Conservation (phyloP, 768 basidiomycete genomes). For the Termitomyces sp. region DNA sequence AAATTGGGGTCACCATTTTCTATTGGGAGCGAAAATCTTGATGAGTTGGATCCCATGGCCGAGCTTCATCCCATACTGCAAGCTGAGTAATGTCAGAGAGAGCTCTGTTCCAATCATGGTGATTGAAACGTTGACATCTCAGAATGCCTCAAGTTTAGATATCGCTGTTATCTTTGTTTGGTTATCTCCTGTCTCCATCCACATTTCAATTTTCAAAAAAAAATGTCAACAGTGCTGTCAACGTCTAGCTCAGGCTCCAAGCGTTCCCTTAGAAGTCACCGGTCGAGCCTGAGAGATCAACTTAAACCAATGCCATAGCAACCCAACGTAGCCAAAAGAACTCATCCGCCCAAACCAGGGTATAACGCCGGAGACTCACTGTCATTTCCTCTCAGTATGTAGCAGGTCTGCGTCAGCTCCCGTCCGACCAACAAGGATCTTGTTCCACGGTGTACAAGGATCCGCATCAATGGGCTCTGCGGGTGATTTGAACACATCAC, state of each 20-base stretch:
- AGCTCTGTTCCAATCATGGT: slow-evolving; percentile 7
- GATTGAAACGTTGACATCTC: not conserved
- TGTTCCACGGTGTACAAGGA: slow-evolving; percentile 8
- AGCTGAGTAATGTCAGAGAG: slow-evolving; percentile 4
- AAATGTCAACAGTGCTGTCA: slow-evolving; percentile 1
- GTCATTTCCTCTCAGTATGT: not conserved
- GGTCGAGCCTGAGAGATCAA: not conserved
- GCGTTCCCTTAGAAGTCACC: not conserved
- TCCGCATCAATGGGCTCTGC: slow-evolving; percentile 15
- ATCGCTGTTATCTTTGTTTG: slow-evolving; percentile 1
- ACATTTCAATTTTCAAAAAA: not conserved
- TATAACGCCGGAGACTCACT: slow-evolving; percentile 7
- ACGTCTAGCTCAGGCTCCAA: not conserved
- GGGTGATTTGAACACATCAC: slow-evolving; percentile 12
- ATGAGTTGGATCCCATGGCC: slow-evolving; percentile 8
- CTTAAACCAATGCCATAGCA: slow-evolving; percentile 1
- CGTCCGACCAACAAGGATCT: slow-evolving; percentile 24
- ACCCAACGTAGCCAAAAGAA: not conserved
- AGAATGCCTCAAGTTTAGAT: not conserved
- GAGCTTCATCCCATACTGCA: slow-evolving; percentile 1
- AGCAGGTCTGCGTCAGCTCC: not conserved
- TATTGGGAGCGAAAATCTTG: not conserved
- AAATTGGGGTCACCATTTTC: not conserved
- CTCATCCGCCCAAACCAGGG: not conserved
- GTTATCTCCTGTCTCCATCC: not conserved